Evolutionary conservation across 169 alveolate species (phyloP), one percentile per base, ranked within the genome.

Genomic region (Eimeria falciformis): DNA sequence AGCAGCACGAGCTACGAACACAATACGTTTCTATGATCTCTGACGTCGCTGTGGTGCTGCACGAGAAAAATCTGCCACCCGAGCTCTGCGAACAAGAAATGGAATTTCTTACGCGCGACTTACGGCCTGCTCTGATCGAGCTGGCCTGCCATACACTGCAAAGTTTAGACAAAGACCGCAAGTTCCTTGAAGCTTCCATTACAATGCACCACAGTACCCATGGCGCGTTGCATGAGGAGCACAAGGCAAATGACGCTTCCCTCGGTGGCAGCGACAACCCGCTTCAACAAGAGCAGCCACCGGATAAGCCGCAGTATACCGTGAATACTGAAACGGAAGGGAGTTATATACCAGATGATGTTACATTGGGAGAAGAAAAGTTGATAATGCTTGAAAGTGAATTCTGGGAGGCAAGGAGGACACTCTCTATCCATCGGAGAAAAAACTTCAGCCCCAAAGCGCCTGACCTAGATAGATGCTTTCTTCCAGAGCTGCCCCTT

Each of bases 381-480:
- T 9, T 53, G 89, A 29, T 62, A 40, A 29, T 79, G 89, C 69
- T 53, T 21, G 89, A 79, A 79, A 79, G 75, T 21, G 21, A 79
- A 25, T 79, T 79, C 55, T 79, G 89, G 89, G 89, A 79, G 29
- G 89, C 89, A 9, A 79, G 89, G 29, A 33, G 89, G 50, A 33
- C 75, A 9, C 89, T 79, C 55, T 53, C 89, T 5, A 79, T 29
- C 89, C 53, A 79, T 45, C 69, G 89, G 45, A 79, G 75, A 17
- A 56, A 27, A 27, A 79, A 69, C 18, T 79, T 79, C 46, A 27
- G 33, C 75, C 89, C 89, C 17, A 27, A 79, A 33, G 89, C 55
- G 17, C 89, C 89, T 2, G 89, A 79, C 75, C 55, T 79, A n/a
- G 89, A 50, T 79, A 73, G 89, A 45, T 79, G 89, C 75, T 12